Base-by-base conservation (phyloP, 2,329 filamentous ascomycete genomes). In the Neonectria neomacrospora region DNA sequence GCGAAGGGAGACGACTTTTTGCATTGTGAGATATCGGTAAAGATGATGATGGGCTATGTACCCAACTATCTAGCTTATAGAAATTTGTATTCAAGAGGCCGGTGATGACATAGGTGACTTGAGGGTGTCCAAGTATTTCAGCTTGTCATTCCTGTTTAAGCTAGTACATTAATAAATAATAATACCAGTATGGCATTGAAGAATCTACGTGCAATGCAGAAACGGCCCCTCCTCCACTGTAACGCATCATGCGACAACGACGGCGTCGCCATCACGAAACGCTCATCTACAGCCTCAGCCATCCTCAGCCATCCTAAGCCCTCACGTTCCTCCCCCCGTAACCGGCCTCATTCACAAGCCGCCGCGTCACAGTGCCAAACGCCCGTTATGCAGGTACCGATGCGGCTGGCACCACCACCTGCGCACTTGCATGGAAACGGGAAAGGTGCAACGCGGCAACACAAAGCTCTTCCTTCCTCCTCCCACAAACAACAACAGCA, bases 361-460 rank as follows among this genome's bases (percentile, higher is more conserved):
- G 14, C 20, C 11, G 28, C 32, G 47, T 28, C 47, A 34, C 26
- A 50, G n/a, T 18, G 26, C 28, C 28, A 34, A 41, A n/a, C n/a
- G 48, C 30, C 30, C 37, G 18, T 59, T 39, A 61, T 61, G 53
- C 59, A 61, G 53, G 59, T 61, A 56, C 59, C 53, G 16, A 45
- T 34, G 45, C 54, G 22, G n/a, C n/a, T n/a, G n/a, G n/a, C n/a
- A n/a, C n/a, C n/a, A n/a, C n/a, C n/a, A n/a, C n/a, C 23, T 6
- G 23, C 23, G 39, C 56, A 20, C 16, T 32, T 32, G 32, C 41
- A 22, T 44, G 14, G 16, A 54, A 34, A 32, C 23, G 37, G 22
- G 14, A 30, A 42, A 54, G 14, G n/a, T 58, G 47, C 39, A 58
- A 26, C 47, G n/a, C 47, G 11, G 12, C 37, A 44, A 18, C 37